A percentile compares a stretch with the other conserved stretches of the same genome.
Conservation (phyloP, 1,139 yeast species). For the Zygosaccharomyces pseudobailii region DNA sequence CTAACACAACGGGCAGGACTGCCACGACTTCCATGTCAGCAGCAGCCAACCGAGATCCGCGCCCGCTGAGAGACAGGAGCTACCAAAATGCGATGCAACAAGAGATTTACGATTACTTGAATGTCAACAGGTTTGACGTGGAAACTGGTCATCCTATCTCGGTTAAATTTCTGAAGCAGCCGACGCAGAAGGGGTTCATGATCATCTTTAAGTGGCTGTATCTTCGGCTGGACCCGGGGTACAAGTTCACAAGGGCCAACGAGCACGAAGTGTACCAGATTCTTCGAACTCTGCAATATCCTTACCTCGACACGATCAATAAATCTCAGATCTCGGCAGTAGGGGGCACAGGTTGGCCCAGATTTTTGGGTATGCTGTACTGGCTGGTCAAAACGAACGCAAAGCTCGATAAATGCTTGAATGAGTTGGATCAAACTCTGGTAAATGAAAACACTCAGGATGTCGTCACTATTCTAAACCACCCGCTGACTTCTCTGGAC, state of each 20-base stretch:
- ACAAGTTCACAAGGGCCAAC: constrained; percentile 59
- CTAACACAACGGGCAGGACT: constrained; percentile 2
- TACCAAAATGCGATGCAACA: constrained; percentile 63
- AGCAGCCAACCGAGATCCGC: constrained; percentile 47
- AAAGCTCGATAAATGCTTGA: constrained; percentile 41
- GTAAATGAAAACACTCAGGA: constrained; percentile 31
- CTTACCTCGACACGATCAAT: constrained; percentile 73
- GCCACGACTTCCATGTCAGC: neutral
- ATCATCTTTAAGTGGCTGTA: constrained; percentile 76
- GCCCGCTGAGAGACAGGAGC: constrained; percentile 71
- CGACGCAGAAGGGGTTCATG: constrained; percentile 85
- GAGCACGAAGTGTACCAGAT: constrained; percentile 74
- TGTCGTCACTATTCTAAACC: constrained; percentile 34
- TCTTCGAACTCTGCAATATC: constrained; percentile 64
- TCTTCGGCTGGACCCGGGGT: constrained; percentile 72
- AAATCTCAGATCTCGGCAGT: constrained; percentile 87
- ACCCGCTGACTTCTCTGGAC: constrained; percentile 39
- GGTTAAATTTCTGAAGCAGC: constrained; percentile 60
- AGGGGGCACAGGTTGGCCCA: constrained; percentile 89
- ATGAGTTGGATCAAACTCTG: constrained; percentile 22
- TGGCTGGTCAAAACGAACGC: constrained; percentile 66
- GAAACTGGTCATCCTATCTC: constrained; percentile 71
- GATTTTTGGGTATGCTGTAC: constrained; percentile 71
- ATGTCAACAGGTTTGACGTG: constrained; percentile 59
- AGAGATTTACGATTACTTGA: constrained; percentile 62